Evolutionary conservation across 2,329 filamentous ascomycete species (phyloP).

Genomic region (Epichloe glyceriae): DNA sequence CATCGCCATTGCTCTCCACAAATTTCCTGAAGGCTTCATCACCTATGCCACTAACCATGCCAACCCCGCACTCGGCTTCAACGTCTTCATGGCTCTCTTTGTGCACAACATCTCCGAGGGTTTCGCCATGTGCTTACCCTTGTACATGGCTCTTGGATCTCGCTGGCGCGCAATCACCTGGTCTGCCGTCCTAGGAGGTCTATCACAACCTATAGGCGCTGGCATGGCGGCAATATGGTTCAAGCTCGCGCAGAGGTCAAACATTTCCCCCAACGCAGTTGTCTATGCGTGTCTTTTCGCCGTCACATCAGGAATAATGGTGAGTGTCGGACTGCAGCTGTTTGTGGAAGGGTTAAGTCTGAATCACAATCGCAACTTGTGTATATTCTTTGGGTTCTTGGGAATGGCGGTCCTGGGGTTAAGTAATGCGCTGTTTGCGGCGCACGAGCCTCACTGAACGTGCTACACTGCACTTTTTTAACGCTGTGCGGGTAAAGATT

Average conservation of each 20-base stretch:
- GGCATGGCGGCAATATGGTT: slow-evolving; percentile 80
- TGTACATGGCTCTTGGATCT: slow-evolving; percentile 81
- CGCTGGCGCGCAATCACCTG: slow-evolving; percentile 73
- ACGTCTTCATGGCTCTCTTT: slow-evolving; percentile 89
- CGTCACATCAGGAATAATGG: slow-evolving; percentile 86
- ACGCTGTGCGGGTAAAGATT: not conserved
- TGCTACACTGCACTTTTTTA: not conserved
- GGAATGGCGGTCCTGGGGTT: slow-evolving; percentile 81
- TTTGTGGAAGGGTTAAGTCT: slow-evolving; percentile 77
- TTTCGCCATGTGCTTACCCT: slow-evolving; percentile 81
- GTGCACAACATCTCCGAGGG: slow-evolving; percentile 98
- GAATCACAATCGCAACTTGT: slow-evolving; percentile 65
- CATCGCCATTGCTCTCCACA: slow-evolving; percentile 89
- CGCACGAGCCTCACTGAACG: slow-evolving; percentile 17
- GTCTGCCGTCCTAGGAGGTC: slow-evolving; percentile 70
- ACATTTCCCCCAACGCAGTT: slow-evolving; percentile 38
- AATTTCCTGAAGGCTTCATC: slow-evolving; percentile 77
- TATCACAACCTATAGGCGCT: slow-evolving; percentile 79
- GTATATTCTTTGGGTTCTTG: slow-evolving; percentile 67
- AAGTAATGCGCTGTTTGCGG: slow-evolving; percentile 70
- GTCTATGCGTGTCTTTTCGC: slow-evolving; percentile 77
- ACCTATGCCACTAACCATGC: slow-evolving; percentile 97
- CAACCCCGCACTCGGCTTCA: slow-evolving; percentile 75
- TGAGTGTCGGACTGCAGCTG: slow-evolving; percentile 77
- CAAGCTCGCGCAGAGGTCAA: slow-evolving; percentile 44